Evolutionary conservation across 345 rosid species (phyloP).

Genomic region (Crucihimalaya himalaica): DNA sequence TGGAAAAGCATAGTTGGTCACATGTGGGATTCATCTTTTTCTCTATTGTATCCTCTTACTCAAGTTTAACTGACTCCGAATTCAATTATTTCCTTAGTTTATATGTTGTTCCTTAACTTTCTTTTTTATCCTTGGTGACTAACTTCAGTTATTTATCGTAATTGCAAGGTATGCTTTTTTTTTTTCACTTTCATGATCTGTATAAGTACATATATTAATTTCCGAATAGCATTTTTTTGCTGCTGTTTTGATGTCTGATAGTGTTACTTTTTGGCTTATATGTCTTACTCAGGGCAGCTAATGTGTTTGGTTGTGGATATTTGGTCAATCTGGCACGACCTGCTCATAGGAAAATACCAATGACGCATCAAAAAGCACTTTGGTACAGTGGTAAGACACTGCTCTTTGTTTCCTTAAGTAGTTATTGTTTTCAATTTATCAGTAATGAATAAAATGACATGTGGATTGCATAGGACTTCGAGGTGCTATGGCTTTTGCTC

Average conservation of each 20-base stretch:
- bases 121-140: conserved; percentile 9
- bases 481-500: conserved; percentile 99
- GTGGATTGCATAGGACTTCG: conserved; percentile 67
- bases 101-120: conserved; percentile 55
- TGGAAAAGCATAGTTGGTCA: conserved; percentile 99
- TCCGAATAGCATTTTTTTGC: background rate
- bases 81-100: conserved; percentile 6
- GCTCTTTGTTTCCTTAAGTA: conserved; percentile 8
- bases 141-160: conserved; percentile 71
- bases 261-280: conserved; percentile 34
- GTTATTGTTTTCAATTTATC: background rate
- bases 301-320: conserved; percentile 94
- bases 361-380: conserved; percentile 94
- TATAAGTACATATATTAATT: background rate
- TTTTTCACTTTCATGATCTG: background rate
- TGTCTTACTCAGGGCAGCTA: conserved; percentile 69
- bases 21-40: conserved; percentile 91
- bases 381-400: conserved; percentile 92
- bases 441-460: conserved; percentile 28
- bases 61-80: conserved; percentile 3
- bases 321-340: conserved; percentile 89
- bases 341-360: conserved; percentile 72
- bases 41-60: conserved; percentile 89
- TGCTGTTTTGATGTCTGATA: conserved; percentile 22
- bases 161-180: conserved; percentile 73